Evolutionary conservation across 768 basidiomycete genomes (phyloP).

Genomic region (Nidula microcarpa): DNA sequence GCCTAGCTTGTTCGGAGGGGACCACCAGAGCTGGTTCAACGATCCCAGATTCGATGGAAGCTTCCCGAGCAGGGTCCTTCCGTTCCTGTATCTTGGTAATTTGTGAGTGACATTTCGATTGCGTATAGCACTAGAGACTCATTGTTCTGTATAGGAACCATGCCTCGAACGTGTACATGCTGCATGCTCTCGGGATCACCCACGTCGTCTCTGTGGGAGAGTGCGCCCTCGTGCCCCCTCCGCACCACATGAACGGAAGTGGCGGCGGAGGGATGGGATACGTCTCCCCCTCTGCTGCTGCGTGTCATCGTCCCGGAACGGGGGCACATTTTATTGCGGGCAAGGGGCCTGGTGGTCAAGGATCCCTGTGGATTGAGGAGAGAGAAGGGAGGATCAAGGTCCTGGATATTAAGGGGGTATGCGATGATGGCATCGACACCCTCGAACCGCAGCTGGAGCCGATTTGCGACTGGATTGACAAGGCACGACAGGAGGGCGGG

Average conservation of each 20-base stretch:
- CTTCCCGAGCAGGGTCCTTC: conserved; percentile 90
- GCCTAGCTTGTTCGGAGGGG: conserved; percentile 54
- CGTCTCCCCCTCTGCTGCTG: conserved; percentile 8
- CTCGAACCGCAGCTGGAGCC: conserved; percentile 85
- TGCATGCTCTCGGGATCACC: conserved; percentile 92
- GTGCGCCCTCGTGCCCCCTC: conserved; percentile 83
- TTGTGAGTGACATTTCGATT: conserved; percentile 53
- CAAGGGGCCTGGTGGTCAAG: conserved; percentile 50
- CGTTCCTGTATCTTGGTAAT: conserved; percentile 93
- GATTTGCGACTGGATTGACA: conserved; percentile 92
- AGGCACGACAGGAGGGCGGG: conserved; percentile 77
- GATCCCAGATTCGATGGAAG: conserved; percentile 92
- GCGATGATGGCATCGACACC: conserved; percentile 96
- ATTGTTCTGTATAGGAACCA: conserved; percentile 62
- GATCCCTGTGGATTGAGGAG: conserved; percentile 86
- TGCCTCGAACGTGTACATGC: conserved; percentile 92
- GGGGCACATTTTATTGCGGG: conserved; percentile 36
- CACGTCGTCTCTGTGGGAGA: conserved; percentile 98
- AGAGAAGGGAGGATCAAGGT: conserved; percentile 87
- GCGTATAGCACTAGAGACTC: conserved; percentile 1
- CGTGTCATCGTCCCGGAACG: conserved; percentile 23
- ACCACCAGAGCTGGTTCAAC: conserved; percentile 93
- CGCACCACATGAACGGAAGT: conserved; percentile 32
- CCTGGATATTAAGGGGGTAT: conserved; percentile 86
- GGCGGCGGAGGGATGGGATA: conserved; percentile 4